A percentile compares a stretch with the other conserved stretches of the same genome.
These are phyloP conservation scores for Oropetium thomaeum DNA, from an alignment of 176 grass and related monocot species.

Conservation along the genomic window DNA sequence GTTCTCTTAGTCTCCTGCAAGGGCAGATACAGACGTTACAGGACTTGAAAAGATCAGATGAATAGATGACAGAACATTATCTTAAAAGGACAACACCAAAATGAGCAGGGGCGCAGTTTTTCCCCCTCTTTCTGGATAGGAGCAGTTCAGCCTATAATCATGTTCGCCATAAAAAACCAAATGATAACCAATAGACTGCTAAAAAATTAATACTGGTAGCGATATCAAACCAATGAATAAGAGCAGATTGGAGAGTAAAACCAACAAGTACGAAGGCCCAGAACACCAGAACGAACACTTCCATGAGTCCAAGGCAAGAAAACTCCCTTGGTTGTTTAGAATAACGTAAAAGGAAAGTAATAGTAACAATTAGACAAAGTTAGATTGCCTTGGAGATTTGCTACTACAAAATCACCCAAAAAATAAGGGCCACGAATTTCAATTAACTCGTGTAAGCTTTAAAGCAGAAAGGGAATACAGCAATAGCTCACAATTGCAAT, in stretches of 20 bases:
- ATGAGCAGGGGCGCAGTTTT: background rate
- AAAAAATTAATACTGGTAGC: background rate
- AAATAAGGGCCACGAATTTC: background rate
- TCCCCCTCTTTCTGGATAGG: background rate
- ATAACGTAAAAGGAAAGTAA: background rate
- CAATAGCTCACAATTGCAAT: constrained; percentile 4
- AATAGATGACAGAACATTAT: background rate
- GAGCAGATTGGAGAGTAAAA: background rate
- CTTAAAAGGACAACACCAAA: background rate
- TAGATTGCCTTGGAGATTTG: background rate
- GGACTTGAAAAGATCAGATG: background rate
- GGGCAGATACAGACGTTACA: constrained; percentile 16
- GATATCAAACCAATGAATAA: background rate
- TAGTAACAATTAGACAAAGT: background rate
- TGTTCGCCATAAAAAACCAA: background rate
- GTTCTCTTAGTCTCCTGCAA: constrained; percentile 59
- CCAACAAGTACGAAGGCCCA: background rate
- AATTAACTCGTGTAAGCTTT: background rate
- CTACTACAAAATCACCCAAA: background rate
- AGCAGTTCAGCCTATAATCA: background rate
- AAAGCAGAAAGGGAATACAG: constrained; percentile 18
- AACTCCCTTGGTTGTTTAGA: background rate
- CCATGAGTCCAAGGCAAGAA: background rate
- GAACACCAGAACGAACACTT: background rate
- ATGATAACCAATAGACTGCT: too few relatives aligned